Evolutionary conservation across 306 rosid species (phyloP), one percentile per base, ranked within the genome.

Genomic region (Parietaria judaica): DNA sequence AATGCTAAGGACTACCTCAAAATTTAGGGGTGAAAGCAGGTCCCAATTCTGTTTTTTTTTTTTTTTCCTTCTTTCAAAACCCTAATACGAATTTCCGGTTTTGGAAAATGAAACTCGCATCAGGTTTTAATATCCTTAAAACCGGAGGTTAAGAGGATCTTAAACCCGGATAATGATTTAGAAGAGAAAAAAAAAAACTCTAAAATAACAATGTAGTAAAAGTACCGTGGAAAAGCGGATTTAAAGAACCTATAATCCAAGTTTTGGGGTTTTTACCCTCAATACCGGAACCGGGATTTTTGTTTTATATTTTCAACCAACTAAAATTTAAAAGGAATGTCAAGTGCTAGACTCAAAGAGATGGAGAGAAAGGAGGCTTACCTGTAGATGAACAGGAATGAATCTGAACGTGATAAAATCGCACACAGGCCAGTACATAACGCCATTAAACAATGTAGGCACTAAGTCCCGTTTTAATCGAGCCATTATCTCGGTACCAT

Each of bases 311-410:
- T 47, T 1, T 36, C 31, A 62, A 62, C 31, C 45, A 7, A 61
- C 37, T 35, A 6, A 23, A 41, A 41, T 3, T 45, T 23, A 3
- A 61, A 44, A 12, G 14, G 58, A 11, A 44, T 35, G 43, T 6
- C 34, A 5, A 16, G 10, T 6, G 38, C 9, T 3, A 15, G 11
- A 41, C 6, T 14, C 38, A 48, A 55, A 23, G 31, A 23, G 14
- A 68, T 65, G 9, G 44, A 34, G 50, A 36, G 36, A 66, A 59
- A 56, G 14, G 55, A 55, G 66, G 39, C 53, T 46, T 67, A 92
- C 98, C 94, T 92, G 98, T 58, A 92, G 77, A 72, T 92, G 95
- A 63, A 92, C 98, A 46, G 98, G 98, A 46, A 74, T 68, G 78
- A 92, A 92, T 76, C 80, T 77, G 71, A 80, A 92, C 11, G 95